Evolutionary conservation across 2,329 filamentous ascomycete genomes (phyloP), one percentile per base, ranked within the genome.

Genomic region (Paracamarosporium sp.): DNA sequence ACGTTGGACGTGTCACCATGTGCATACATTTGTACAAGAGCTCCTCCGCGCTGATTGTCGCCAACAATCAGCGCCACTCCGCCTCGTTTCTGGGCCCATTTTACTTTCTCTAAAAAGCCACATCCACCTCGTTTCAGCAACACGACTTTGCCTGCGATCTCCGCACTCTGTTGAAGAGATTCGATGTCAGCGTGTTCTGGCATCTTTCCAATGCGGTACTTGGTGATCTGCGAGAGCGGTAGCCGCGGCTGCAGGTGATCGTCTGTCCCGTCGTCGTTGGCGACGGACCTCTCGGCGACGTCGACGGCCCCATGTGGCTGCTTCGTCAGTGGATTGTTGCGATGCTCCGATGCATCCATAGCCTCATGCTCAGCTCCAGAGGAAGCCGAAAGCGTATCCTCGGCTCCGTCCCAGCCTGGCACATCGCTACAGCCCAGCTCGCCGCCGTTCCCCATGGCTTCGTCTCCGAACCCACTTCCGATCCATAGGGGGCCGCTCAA

Each of bases 11-110:
- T 97, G 72, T 98, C 93, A 35, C 94, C 95, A 69, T 91, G 88
- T n/a, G 95, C 95, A 76, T 97, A 98, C 95, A 99, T 99, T 67
- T 96, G 95, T 50, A 98, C 91, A 60, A 99, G 80, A 33, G 90
- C 90, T 4, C 93, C 93, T 43, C 94, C 94, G 60, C 91, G 90
- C 56, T 91, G 90, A 75, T 97, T 91, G 75, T 99, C 95, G 25
- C 95, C 95, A 3, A 99, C 93, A 63, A 99, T 96, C 59, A 99
- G 82, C 33, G 92, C 95, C 58, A 93, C 85, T 20, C 90, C 95
- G 24, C 95, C 95, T 70, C 95, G 87, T 60, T 93, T 86, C 76
- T 99, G 95, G 12, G 91, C 92, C 95, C 95, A 99, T 80, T 96
- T 94, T 62, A 95, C 92, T 78, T 99, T 99, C 73, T 98, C 94